phyloP scores from a whole-genome alignment of 345 rosid species.

The Citrus cavaleriei region DNA sequence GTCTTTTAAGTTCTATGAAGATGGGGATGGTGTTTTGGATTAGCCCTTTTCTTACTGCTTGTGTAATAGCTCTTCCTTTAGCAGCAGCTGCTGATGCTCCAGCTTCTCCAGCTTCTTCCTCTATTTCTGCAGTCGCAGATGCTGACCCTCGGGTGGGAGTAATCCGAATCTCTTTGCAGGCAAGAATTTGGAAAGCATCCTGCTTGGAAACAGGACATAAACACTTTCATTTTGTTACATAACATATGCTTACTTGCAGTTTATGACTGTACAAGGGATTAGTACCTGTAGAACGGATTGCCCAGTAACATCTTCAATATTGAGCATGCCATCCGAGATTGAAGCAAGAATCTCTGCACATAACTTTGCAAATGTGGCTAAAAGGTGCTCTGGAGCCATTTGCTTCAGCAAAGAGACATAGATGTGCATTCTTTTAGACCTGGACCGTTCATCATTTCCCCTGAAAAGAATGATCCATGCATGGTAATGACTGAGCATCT shows the following conservation, averaged over 20 bases:
- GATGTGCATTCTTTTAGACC: conserved; percentile 84
- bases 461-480: conserved; percentile 33
- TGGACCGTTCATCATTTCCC: conserved; percentile 70
- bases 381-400: conserved; percentile 95
- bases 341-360: conserved; percentile 95
- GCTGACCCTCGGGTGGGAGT: conserved; percentile 52
- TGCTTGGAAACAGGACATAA: conserved; percentile 24
- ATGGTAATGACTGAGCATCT: conserved; percentile 13
- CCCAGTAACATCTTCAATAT: conserved; percentile 58
- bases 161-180: conserved; percentile 83
- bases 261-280: not conserved
- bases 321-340: conserved; percentile 89
- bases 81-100: conserved; percentile 51
- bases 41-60: conserved; percentile 82
- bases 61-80: conserved; percentile 83
- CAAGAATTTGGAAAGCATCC: conserved; percentile 87
- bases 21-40: conserved; percentile 94
- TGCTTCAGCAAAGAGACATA: conserved; percentile 76
- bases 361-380: conserved; percentile 94
- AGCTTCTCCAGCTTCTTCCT: conserved; percentile 44
- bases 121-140: conserved; percentile 53
- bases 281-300: conserved; percentile 89
- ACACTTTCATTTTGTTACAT: not conserved
- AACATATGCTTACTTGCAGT: not conserved
- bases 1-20: conserved; percentile 88